Base-by-base conservation (phyloP, 352 stramenopile genomes). In the Thalassiosira livingstoniorum region DNA sequence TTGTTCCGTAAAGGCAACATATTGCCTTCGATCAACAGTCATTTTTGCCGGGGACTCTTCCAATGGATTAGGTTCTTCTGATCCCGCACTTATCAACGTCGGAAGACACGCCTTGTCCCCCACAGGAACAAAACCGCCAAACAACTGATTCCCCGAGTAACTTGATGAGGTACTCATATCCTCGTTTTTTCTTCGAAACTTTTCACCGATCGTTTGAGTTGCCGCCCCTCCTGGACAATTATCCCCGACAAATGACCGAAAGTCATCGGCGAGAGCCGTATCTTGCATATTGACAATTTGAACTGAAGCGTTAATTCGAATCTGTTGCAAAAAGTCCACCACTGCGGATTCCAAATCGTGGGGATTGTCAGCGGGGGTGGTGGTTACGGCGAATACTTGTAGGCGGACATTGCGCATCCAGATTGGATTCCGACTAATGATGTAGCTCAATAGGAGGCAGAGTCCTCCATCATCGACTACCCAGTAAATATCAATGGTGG, bases 401-500 rank as follows among this genome's bases (percentile, higher is more conserved):
- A 91, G 57, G 27, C 77, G 82, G 35, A 53, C 61, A 23, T 63
- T 62, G 2, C 53, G 39, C 35, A 47, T 25, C 73, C 78, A 91
- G 13, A 76, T 60, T 34, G 53, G 43, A 37, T 82, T 72, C 3
- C 78, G 67, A 31, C 54, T 73, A 35, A 91, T 57, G 21, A 91
- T 81, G 54, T 83, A 88, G 37, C 82, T 86, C 7, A 89, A 34
- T 15, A 91, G 53, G 0, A 91, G 67, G 18, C 86, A 78, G 7
- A 91, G 80, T 32, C 86, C 86, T 51, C 86, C 90, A 71, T 95
- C 91, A 71, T 92, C 77, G 4, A 92, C 86, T 18, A 96, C 72
- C 92, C 92, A 96, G 78, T 88, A 95, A 43, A 95, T 89, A 69
- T 95, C 91, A 39, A 95, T 94, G 13, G 80, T 81, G 0, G 73